A percentile compares a stretch with the other conserved stretches of the same genome.
These are phyloP conservation scores for Coccinonectria pachysandricola DNA, from an alignment of 2,329 filamentous ascomycete genomes.

Conservation along the genomic window DNA sequence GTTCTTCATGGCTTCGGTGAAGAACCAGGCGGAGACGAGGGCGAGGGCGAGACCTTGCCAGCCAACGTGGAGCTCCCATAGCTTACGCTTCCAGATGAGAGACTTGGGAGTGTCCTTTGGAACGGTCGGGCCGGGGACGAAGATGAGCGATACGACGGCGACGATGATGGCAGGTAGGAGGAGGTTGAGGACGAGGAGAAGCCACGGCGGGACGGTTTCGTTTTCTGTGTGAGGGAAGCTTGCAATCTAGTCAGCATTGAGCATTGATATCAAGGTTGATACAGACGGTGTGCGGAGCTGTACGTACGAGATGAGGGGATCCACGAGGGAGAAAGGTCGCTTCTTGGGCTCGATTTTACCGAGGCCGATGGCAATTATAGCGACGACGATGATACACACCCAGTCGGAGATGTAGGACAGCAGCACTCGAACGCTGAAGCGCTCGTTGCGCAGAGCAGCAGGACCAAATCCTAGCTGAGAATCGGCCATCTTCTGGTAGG, in stretches of 20 bases:
- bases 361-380: constrained; percentile 48
- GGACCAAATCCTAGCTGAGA: constrained; percentile 13
- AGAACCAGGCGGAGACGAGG: constrained; percentile 62
- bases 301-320: constrained; percentile 63
- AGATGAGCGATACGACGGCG: constrained; percentile 53
- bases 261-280: too few relatives aligned
- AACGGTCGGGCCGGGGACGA: constrained; percentile 64
- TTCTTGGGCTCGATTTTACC: constrained; percentile 52
- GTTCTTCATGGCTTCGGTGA: constrained; percentile 81
- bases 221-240: constrained; percentile 60
- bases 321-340: constrained; percentile 58
- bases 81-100: constrained; percentile 66
- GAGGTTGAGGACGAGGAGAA: constrained; percentile 54
- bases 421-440: constrained; percentile 29
- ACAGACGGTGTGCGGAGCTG: too few relatives aligned
- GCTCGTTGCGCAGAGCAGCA: constrained; percentile 9
- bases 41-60: constrained; percentile 73
- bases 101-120: constrained; percentile 50
- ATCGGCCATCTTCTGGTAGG: constrained; percentile 18
- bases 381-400: constrained; percentile 53
- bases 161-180: constrained; percentile 59
- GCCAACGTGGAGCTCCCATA: constrained; percentile 85
- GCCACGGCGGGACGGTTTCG: constrained; percentile 60
- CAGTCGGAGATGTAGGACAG: constrained; percentile 68
- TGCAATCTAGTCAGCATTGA: too few relatives aligned